These are phyloP conservation scores for Poteriospumella lacustris DNA, from an alignment of 108 stramenopile species.

Conservation along the genomic window DNA sequence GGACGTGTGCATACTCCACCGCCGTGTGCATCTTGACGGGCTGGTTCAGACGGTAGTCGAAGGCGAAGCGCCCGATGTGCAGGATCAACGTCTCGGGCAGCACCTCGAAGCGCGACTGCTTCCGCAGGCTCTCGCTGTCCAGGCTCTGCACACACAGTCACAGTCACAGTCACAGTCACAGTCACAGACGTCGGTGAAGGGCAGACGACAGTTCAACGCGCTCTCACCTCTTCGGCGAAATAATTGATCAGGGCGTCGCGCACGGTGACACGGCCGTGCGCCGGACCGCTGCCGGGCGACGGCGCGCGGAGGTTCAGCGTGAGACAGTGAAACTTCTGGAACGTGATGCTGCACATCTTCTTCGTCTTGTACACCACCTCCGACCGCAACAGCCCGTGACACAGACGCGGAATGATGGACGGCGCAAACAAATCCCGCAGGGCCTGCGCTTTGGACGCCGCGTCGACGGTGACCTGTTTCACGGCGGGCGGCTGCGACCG, in stretches of 20 bases:
- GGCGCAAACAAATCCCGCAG: neutral
- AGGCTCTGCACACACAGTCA: no score
- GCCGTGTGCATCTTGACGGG: neutral
- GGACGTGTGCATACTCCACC: neutral
- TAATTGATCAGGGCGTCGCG: neutral
- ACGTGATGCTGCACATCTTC: slow-evolving; percentile 13
- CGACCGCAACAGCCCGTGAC: neutral
- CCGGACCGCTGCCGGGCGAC: no score
- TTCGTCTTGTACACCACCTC: neutral
- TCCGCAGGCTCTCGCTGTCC: no score
- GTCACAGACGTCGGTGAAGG: slow-evolving; percentile 6
- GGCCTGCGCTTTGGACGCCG: neutral
- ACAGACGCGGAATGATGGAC: neutral
- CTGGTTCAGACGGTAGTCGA: neutral
- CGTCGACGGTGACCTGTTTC: neutral
- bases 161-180: neutral
- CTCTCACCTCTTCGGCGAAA: slow-evolving; percentile 13
- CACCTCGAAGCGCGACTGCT: neutral
- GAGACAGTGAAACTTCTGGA: slow-evolving; percentile 13
- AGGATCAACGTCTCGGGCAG: slow-evolving; percentile 17
- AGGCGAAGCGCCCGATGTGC: slow-evolving; percentile 3
- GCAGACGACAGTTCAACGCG: neutral
- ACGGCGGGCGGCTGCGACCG: neutral
- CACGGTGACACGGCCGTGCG: neutral
- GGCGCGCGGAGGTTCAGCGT: neutral